Base-by-base conservation (phyloP, 2,329 filamentous ascomycete genomes). In the Curvularia eragrostidis region DNA sequence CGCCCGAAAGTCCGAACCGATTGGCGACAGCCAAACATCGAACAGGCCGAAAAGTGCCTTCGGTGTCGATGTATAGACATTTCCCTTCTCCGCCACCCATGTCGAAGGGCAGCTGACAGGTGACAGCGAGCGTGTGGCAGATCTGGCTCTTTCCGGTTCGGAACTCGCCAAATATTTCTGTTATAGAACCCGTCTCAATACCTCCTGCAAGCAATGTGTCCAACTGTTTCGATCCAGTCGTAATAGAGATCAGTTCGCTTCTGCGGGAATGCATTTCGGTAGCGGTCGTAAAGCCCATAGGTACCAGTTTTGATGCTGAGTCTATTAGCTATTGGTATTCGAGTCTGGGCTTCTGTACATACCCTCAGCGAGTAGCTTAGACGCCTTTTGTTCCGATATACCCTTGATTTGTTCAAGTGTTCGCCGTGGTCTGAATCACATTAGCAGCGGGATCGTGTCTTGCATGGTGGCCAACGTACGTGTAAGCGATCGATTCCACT, bases 71-170 rank as follows among this genome's bases (percentile, higher is more conserved):
- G 73, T 99, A 99, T 48, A 99, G 84, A 72, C 96, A 99, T 76
- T 99, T 99, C 46, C 95, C 95, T 79, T 99, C 95, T 28, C 96
- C 95, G 54, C 95, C 95, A 52, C 95, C 96, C 94, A 98, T 98
- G 74, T 99, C 95, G 75, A 99, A 98, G 1, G 95, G 95, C 42
- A 99, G 78, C 77, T 99, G 95, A 75, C 96, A 99, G 46, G 95
- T 99, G 28, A 99, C 95, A 0, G 96, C 95, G n/a, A 99, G 84
- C 0, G 95, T 99, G 76, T 99, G 96, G 71, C 95, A 99, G 56
- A 99, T 94, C 78, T 99, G 95, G 81, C 93, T 97, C 81, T 99
- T 99, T 77, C 95, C 96, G 0, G 95, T 99, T 69, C 95, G 86
- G 74, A 99, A 99, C 77, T 99, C 95, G 74, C 95, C 95, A 74